These are phyloP conservation scores for Debaryomyces coudertii DNA, from an alignment of 1,139 yeast genomes.

Conservation along the genomic window DNA sequence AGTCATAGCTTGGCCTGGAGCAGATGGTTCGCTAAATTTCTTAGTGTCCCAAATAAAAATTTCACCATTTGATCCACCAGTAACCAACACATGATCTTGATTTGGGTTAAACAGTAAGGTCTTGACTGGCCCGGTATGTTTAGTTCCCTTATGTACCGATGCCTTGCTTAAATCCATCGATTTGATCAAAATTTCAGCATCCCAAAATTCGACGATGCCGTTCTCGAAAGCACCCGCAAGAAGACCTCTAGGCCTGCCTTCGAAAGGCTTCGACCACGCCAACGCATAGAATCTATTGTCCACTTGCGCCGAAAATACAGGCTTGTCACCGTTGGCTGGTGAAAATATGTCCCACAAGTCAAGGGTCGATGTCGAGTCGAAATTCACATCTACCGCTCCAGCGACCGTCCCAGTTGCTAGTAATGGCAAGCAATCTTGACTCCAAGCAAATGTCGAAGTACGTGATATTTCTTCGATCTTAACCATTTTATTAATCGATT, in stretches of 20 bases:
- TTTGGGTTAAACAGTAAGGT: conserved; percentile 78
- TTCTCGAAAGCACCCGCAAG: conserved; percentile 91
- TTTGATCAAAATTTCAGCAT: conserved; percentile 49
- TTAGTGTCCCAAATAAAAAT: conserved; percentile 87
- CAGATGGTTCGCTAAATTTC: conserved; percentile 59
- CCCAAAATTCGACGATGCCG: conserved; percentile 81
- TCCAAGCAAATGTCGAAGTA: conserved; percentile 96
- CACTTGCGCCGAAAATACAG: conserved; percentile 55
- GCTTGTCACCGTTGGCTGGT: conserved; percentile 41
- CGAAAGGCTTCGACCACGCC: conserved; percentile 79
- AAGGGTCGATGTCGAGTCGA: conserved; percentile 73
- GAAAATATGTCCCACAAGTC: conserved; percentile 79
- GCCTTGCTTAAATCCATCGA: conserved; percentile 46
- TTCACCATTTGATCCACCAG: conserved; percentile 89
- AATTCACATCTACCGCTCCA: conserved; percentile 89
- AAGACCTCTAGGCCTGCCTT: conserved; percentile 56
- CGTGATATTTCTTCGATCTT: conserved; percentile 81
- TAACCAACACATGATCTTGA: conserved; percentile 72
- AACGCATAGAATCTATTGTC: conserved; percentile 73
- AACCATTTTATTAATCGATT: conserved; percentile 54
- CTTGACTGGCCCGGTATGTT: conserved; percentile 74
- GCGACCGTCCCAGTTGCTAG: conserved; percentile 92
- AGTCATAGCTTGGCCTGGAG: conserved; percentile 80
- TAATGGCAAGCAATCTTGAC: conserved; percentile 70
- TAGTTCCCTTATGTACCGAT: conserved; percentile 49